Evolutionary conservation across 768 basidiomycete species (phyloP), one percentile per base, ranked within the genome.

Genomic region (Suillus occidentalis): DNA sequence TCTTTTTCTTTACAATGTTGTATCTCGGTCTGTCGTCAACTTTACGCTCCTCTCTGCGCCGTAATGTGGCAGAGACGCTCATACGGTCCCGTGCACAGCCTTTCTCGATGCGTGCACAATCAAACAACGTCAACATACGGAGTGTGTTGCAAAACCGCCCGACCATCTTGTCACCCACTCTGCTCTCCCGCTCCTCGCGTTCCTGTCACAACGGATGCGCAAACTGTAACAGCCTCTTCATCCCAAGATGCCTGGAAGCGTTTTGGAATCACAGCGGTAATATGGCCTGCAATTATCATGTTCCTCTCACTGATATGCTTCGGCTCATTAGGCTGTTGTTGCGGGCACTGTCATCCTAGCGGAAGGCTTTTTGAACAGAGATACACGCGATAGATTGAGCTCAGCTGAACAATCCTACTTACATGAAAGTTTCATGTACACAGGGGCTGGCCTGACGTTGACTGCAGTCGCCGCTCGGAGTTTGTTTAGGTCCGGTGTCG

Each of bases 391-490:
- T 52, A 77, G 84, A 5, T 80, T 94, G 34, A 84, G 86, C 45
- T 62, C 74, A 0, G 80, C 82, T 0, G 92, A 95, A 75, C 87
- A 82, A 63, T 84, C 84, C 13, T 86, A 90, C 71, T 80, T 95
- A 5, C 85, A 95, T 69, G 87, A 89, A 45, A 89, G 84, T 63
- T 95, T 94, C 82, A 87, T 85, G 71, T 95, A 94, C 70, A 92
- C 93, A 7, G 94, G 90, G 13, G 90, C 83, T 56, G 94, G 94
- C 1, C 85, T 96, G 31, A 81, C 81, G 3, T 75, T 94, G 42
- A 94, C 92, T 1, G 93, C 94, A 0, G 73, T 89, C 16, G 87
- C 86, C n/a, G 94, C 94, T 3, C 86, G 91, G n/a, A 78, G 86
- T 57, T 80, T 94, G 78, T 94, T 92, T 77, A 84, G 77, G 68